A percentile compares a stretch with the other conserved stretches of the same genome.
These are phyloP conservation scores for Arthrobotrys sphaeroides DNA, from an alignment of 2,329 filamentous ascomycete species.

Conservation along the genomic window DNA sequence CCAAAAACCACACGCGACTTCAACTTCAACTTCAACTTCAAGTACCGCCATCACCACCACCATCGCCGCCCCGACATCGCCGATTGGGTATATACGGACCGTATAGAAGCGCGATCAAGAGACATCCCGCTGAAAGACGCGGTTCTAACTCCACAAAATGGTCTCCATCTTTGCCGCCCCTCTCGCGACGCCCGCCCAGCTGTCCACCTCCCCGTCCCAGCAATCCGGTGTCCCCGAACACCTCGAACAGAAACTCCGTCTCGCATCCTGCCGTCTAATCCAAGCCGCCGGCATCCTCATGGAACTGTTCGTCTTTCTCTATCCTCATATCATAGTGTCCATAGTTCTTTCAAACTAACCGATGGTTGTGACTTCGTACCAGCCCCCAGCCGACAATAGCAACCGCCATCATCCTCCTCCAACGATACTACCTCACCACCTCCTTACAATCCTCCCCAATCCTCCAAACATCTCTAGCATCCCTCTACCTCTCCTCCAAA, in stretches of 20 bases:
- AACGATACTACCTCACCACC: constrained; percentile 54
- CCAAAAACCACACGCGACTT: not conserved
- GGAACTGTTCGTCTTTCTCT: constrained; percentile 80
- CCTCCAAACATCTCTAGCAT: constrained; percentile 82
- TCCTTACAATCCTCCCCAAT: constrained; percentile 40
- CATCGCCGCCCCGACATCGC: too few species aligned
- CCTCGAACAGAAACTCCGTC: constrained; percentile 76
- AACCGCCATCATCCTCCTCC: constrained; percentile 55
- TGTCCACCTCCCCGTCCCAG: constrained; percentile 69
- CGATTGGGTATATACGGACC: too few species aligned
- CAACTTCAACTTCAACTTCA: not conserved
- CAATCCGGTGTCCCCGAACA: constrained; percentile 71
- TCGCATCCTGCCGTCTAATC: constrained; percentile 76
- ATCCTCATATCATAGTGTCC: not conserved
- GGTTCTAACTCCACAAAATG: constrained; percentile 53
- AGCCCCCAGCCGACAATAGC: constrained; percentile 56
- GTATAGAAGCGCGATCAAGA: too few species aligned
- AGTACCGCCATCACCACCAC: not conserved
- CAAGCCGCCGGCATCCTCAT: constrained; percentile 83
- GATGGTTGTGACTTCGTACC: constrained; percentile 31
- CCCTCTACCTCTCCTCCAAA: constrained; percentile 83
- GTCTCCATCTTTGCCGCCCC: constrained; percentile 71
- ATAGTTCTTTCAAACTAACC: not conserved
- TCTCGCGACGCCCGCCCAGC: constrained; percentile 75
- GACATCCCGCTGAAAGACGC: too few species aligned